Evolutionary conservation across 345 rosid species (phyloP), one percentile per base, ranked within the genome.

Genomic region (Pelargonium nanum): DNA sequence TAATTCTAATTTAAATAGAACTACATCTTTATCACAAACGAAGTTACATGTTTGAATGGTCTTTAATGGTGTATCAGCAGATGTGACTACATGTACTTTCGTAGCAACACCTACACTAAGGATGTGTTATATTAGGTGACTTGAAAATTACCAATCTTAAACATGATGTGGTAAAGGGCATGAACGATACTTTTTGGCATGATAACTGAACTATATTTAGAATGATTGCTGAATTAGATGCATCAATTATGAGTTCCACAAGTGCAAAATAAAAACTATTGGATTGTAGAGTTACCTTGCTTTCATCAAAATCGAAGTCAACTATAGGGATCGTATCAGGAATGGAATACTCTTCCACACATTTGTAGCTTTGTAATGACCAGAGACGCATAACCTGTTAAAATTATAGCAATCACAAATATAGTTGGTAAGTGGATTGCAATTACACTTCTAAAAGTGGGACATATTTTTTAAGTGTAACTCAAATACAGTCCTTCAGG

Each of bases 241-340:
- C 16, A 19, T 44, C 12, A 16, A 8, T 23, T 60, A 50, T 15
- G 19, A 22, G 24, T 19, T 26, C 30, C 45, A 16, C 25, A 22
- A 45, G 28, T 60, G 15, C 16, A 19, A 48, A 19, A 22, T 21
- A 52, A 15, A 57, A 44, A 45, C 5, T 13, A 12, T 5, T 28
- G 26, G 20, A 55, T 55, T 22, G 19, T 50, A 1, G 51, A 26
- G 60, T 65, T 81, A 92, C 98, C 98, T 92, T 92, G 82, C 81
- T 89, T 80, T 92, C 95, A 68, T 92, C 98, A 64, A 92, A 92
- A 78, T 83, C 98, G 56, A 86, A 89, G 75, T 92, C 96, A 64
- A 85, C 64, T 70, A 92, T 73, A 30, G 88, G 72, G 25, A 51
- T 62, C 59, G 73, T 68, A 77, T 76, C 72, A 48, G 93, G 85